Base-by-base conservation (phyloP, 2,329 filamentous ascomycete genomes). In the Aspergillus brunneoviolaceus region DNA sequence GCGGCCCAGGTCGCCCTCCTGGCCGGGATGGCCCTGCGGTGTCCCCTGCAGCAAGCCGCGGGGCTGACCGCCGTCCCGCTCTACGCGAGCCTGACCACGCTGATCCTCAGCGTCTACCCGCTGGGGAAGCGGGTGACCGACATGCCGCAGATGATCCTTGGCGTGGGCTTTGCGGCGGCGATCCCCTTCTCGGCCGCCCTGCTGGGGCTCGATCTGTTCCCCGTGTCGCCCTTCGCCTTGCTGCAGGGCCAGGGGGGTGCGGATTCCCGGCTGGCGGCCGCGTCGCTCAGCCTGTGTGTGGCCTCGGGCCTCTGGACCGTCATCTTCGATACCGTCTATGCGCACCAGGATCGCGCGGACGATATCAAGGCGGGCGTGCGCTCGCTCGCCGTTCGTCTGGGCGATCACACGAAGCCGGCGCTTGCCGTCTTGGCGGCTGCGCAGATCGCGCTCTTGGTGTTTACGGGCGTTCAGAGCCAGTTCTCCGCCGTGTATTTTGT, bases 301-400 rank as follows among this genome's bases (percentile, higher is more conserved):
- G 58, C 49, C 4, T 31, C 53, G n/a, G 19, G 45, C 10, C 90
- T 92, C 3, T 96, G 92, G 92, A 96, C 91, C 0, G 84, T 96
- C 27, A 77, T 96, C 45, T 96, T 96, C 74, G 92, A 96, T 74
- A 96, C 95, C 86, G 92, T 96, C 33, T 96, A 96, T 29, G 92
- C 92, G 14, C 92, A 96, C 73, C 94, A 95, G 87, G 92, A 96
- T 69, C 89, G 94, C 74, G 88, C 88, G 70, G 91, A 96, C 68
- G 92, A 96, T 71, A 87, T 82, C 62, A 92, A 92, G 74, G 91
- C 89, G 0, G 92, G 92, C 9, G 95, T 96, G 77, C 96, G 94
- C 80, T 91, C 88, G 70, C 95, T 96, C 67, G 92, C 90, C 1
- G 80, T 96, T 2, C 54, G 27, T n/a, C 49, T 59, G 27, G 57